phyloP scores from a whole-genome alignment of 768 basidiomycete species.

The Naganishia randhawae region DNA sequence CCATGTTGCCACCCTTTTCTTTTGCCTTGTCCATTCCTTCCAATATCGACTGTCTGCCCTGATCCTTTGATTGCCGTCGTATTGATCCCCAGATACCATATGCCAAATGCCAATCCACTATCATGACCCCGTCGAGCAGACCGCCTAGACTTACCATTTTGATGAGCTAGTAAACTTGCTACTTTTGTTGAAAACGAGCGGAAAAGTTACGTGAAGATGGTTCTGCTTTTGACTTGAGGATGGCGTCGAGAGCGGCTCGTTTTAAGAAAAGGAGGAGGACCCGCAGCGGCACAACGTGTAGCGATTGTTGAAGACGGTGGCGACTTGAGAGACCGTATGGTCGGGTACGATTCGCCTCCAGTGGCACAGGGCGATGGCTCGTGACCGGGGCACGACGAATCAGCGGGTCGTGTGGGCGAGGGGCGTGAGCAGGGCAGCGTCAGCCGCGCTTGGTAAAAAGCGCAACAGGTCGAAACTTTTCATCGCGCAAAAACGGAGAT shows the following conservation, averaged over 20 bases:
- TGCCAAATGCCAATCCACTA: not conserved
- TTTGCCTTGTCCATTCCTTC: not conserved
- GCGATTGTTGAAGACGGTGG: not conserved
- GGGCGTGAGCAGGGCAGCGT: not conserved
- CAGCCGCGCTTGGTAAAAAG: not conserved
- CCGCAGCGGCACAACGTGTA: no score
- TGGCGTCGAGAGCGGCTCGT: constrained; percentile 23
- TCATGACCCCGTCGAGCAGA: not conserved
- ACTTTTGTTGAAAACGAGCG: constrained; percentile 25
- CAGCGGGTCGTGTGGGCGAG: not conserved
- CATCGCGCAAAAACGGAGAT: not conserved
- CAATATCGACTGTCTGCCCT: not conserved
- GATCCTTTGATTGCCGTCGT: not conserved
- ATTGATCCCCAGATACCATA: constrained; percentile 2
- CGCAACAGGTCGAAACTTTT: constrained; percentile 1
- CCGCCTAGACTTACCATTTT: constrained; percentile 13
- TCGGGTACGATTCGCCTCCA: not conserved
- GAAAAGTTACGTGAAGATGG: constrained; percentile 24
- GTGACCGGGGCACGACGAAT: constrained; percentile 9
- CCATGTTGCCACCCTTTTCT: not conserved
- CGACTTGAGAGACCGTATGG: not conserved
- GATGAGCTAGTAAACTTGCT: constrained; percentile 14
- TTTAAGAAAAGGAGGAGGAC: not conserved
- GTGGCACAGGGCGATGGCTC: constrained; percentile 4
- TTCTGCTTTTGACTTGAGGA: constrained; percentile 24